These are phyloP conservation scores for Ceratobasidium papillatum DNA, from an alignment of 1,284 basidiomycete genomes.

Conservation along the genomic window DNA sequence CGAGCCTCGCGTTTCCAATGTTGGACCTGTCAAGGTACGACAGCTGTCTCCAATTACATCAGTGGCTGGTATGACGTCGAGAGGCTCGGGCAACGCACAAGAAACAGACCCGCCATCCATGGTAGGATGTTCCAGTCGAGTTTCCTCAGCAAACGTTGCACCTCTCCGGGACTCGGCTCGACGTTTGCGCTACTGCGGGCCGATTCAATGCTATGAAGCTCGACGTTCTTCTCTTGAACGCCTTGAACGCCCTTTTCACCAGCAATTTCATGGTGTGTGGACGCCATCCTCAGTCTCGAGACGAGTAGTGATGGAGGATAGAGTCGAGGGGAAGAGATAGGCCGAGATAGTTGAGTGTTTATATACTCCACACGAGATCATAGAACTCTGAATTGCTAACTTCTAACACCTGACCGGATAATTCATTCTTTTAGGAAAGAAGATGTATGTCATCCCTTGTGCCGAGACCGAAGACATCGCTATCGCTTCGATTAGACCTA, in stretches of 20 bases:
- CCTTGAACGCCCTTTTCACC: constrained; percentile 29
- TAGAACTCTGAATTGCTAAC: neutral
- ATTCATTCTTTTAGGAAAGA: neutral
- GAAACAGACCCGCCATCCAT: constrained; percentile 61
- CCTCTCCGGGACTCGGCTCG: constrained; percentile 6
- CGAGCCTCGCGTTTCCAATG: constrained; percentile 64
- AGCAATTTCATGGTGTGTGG: constrained; percentile 25
- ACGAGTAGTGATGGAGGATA: neutral
- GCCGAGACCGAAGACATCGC: neutral
- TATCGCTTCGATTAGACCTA: neutral
- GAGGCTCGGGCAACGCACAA: constrained; percentile 74
- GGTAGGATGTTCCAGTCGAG: constrained; percentile 42
- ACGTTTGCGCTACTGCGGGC: neutral
- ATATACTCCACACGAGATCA: neutral
- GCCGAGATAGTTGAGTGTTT: neutral
- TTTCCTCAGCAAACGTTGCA: constrained; percentile 36
- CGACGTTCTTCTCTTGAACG: constrained; percentile 5
- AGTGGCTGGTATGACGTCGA: neutral
- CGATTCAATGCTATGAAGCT: constrained; percentile 4
- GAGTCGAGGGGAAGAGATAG: neutral
- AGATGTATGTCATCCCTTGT: neutral
- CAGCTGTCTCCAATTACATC: neutral
- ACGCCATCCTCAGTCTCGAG: neutral
- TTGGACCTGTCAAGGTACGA: constrained; percentile 71
- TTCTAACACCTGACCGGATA: neutral